Evolutionary conservation across 768 basidiomycete genomes (phyloP).

Genomic region (Mycena polygramma): DNA sequence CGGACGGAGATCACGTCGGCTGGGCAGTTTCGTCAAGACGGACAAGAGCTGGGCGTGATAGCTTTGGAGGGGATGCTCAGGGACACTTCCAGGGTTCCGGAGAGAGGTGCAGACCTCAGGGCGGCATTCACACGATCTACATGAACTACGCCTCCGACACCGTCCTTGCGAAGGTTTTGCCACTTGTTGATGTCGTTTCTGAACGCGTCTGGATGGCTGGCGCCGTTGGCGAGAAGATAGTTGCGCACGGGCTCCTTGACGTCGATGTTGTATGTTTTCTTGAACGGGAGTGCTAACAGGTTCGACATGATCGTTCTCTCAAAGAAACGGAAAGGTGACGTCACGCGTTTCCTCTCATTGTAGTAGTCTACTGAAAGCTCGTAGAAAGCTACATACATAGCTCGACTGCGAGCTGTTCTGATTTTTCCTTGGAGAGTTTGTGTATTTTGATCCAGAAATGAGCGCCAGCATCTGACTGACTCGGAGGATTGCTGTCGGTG

Average conservation of each 20-base stretch:
- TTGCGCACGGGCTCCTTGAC: conserved; percentile 68
- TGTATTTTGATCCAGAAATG: too few species aligned
- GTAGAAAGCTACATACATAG: too few species aligned
- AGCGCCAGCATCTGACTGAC: too few species aligned
- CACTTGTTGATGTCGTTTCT: conserved; percentile 81
- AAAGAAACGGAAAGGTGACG: neutral
- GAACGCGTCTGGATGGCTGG: conserved; percentile 89
- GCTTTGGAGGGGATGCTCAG: conserved; percentile 55
- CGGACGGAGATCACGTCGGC: conserved; percentile 65
- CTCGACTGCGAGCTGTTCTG: too few species aligned
- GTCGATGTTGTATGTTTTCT: conserved; percentile 70
- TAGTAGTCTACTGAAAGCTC: too few species aligned
- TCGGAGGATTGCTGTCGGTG: too few species aligned
- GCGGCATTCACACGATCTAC: conserved; percentile 66
- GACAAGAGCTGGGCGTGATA: conserved; percentile 94
- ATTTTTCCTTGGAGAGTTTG: neutral
- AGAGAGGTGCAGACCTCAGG: conserved; percentile 65
- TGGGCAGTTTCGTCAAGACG: conserved; percentile 86
- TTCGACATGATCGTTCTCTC: conserved; percentile 71
- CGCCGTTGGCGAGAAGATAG: conserved; percentile 77
- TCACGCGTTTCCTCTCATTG: conserved; percentile 11
- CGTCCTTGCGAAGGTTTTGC: conserved; percentile 74
- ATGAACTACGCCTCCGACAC: conserved; percentile 63
- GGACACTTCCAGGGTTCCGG: conserved; percentile 7
- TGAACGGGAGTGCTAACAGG: conserved; percentile 80